Evolutionary conservation across 129 eudicot species (phyloP).

Genomic region (Escallonia herrerae): DNA sequence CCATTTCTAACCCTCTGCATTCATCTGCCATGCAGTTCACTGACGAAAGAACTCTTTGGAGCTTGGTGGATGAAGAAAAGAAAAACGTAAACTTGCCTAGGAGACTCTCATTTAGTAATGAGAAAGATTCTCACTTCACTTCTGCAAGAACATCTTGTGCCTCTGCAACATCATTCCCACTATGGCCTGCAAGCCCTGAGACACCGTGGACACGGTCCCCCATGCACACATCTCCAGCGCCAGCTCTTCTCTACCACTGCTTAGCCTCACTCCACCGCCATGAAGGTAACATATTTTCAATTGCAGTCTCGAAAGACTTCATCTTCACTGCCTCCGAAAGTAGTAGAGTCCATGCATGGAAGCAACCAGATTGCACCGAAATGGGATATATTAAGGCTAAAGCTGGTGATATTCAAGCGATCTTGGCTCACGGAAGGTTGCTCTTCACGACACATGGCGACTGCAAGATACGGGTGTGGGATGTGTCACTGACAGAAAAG

Average conservation of each 20-base stretch:
- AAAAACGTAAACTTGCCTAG: slow-evolving; percentile 16
- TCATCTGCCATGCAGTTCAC: slow-evolving; percentile 13
- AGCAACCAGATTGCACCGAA: slow-evolving; percentile 10
- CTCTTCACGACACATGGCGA: slow-evolving; percentile 18
- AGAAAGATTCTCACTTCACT: slow-evolving; percentile 10
- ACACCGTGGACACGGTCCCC: slow-evolving; percentile 42
- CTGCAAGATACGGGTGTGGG: slow-evolving; percentile 21
- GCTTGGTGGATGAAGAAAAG: slow-evolving; percentile 21
- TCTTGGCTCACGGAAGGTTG: slow-evolving; percentile 4
- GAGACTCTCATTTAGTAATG: slow-evolving; percentile 23
- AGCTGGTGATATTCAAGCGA: slow-evolving; percentile 8
- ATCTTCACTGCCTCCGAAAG: slow-evolving; percentile 21
- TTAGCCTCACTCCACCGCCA: slow-evolving; percentile 16
- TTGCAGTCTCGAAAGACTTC: slow-evolving; percentile 14
- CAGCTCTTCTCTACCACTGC: slow-evolving; percentile 16
- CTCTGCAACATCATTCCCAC: slow-evolving; percentile 23
- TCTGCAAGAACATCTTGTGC: slow-evolving; percentile 31
- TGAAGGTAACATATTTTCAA: slow-evolving; percentile 20
- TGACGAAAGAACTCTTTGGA: slow-evolving; percentile 9
- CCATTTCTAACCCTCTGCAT: background rate
- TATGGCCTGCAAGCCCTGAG: slow-evolving; percentile 26
- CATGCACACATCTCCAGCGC: slow-evolving; percentile 11
- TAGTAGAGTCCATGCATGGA: slow-evolving; percentile 11
- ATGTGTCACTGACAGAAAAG: slow-evolving; percentile 3
- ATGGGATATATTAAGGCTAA: slow-evolving; percentile 13